Evolutionary conservation across 2,329 filamentous ascomycete species (phyloP).

Genomic region (Trichoderma aggressivum): DNA sequence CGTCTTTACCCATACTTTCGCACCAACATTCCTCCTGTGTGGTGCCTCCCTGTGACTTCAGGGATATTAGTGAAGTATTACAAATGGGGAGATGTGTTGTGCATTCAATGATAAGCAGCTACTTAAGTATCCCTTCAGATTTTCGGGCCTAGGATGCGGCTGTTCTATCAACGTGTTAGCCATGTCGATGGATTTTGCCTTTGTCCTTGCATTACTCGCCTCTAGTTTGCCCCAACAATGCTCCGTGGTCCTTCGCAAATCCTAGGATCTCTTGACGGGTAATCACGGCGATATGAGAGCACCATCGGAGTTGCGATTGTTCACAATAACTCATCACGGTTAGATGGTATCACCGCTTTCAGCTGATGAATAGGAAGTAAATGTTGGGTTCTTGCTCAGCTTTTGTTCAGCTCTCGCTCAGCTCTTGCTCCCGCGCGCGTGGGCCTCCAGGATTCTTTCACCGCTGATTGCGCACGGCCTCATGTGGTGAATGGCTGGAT

Average conservation of each 20-base stretch:
- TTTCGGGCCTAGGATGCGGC: neutral
- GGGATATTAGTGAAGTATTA: neutral
- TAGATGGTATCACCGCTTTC: no score
- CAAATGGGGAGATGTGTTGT: neutral
- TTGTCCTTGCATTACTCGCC: neutral
- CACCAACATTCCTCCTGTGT: neutral
- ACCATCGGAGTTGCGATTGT: neutral
- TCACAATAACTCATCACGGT: neutral
- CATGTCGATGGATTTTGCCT: neutral
- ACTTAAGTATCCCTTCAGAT: neutral
- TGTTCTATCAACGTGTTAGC: neutral
- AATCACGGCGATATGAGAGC: neutral
- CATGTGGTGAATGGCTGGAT: neutral
- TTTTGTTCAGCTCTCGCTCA: neutral
- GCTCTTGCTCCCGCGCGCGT: no score
- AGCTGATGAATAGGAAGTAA: neutral
- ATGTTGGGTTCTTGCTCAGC: neutral
- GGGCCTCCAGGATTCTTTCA: neutral
- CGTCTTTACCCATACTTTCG: neutral
- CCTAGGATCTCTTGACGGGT: neutral
- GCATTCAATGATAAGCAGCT: neutral
- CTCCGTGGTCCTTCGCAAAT: neutral
- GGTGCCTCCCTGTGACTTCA: neutral
- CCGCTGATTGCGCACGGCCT: neutral
- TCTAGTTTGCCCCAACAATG: neutral